phyloP scores from a whole-genome alignment of 768 basidiomycete species.

The Russula compacta region DNA sequence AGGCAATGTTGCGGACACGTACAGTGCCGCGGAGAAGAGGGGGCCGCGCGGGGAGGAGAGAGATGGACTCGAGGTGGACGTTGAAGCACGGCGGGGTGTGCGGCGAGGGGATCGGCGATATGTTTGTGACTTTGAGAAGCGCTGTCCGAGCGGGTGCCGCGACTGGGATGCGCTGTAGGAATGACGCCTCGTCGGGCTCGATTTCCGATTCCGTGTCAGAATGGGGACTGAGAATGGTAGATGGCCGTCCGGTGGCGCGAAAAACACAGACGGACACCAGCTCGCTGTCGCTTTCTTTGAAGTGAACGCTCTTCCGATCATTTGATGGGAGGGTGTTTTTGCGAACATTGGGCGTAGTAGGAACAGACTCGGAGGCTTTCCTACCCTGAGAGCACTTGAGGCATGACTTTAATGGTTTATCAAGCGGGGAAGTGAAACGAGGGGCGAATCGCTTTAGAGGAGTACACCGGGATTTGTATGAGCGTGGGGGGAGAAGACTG shows the following conservation, averaged over 20 bases:
- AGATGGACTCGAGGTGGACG: constrained; percentile 6
- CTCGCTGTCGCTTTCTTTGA: neutral
- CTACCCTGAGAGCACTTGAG: neutral
- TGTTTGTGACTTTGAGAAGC: neutral
- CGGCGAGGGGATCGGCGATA: neutral
- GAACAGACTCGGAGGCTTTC: neutral
- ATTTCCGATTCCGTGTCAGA: constrained; percentile 1
- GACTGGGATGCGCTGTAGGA: neutral
- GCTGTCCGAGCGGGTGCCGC: neutral
- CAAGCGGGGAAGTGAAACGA: neutral
- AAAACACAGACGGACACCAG: constrained; percentile 2
- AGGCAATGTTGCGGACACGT: constrained; percentile 39
- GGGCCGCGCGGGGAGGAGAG: neutral
- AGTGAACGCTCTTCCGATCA: neutral
- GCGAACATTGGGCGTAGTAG: neutral
- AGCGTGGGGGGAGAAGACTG: no score
- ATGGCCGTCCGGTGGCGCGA: neutral
- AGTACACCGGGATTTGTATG: neutral
- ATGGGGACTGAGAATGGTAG: neutral
- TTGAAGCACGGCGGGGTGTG: neutral
- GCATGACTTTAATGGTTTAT: neutral
- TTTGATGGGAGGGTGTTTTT: neutral
- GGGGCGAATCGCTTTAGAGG: neutral
- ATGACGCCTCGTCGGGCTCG: neutral
- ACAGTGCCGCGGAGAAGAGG: constrained; percentile 32